Percentiles rank a stretch among this genome's conserved stretches.
These are phyloP conservation scores for Trichoderma lentiforme DNA, from an alignment of 2,329 filamentous ascomycete genomes.

Conservation along the genomic window DNA sequence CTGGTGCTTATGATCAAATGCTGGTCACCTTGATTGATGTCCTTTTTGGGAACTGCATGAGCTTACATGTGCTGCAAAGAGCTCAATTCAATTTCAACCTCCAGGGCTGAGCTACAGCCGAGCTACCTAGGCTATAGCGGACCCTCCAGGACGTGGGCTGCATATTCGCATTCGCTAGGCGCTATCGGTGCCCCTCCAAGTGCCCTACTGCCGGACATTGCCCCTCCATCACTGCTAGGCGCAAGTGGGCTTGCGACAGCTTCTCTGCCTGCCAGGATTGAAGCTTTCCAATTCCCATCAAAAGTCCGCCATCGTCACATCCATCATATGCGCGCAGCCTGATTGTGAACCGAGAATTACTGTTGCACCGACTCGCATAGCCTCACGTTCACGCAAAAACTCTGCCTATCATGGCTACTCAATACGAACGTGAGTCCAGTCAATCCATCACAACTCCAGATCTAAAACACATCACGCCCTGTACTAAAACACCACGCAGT, in stretches of 20 bases:
- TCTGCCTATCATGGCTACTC: conserved; percentile 47
- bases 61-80: background rate
- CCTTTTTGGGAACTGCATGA: background rate
- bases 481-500: conserved; percentile 40
- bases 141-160: background rate
- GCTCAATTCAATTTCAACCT: background rate
- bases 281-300: background rate
- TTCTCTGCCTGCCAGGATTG: conserved; percentile 12
- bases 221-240: background rate
- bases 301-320: background rate
- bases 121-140: background rate
- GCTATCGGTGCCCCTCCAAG: background rate
- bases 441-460: background rate
- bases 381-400: background rate
- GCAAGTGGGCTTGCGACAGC: conserved; percentile 17
- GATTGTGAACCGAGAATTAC: background rate
- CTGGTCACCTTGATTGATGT: background rate
- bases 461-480: background rate
- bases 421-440: conserved; percentile 49
- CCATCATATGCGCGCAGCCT: background rate
- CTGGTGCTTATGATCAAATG: background rate
- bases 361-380: background rate
- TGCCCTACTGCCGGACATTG: background rate
- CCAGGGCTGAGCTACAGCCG: background rate
- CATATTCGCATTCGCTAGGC: background rate